A percentile compares a stretch with the other conserved stretches of the same genome.
These are phyloP conservation scores for Rugosomyces carneus DNA, from an alignment of 1,284 basidiomycete species.

Conservation along the genomic window DNA sequence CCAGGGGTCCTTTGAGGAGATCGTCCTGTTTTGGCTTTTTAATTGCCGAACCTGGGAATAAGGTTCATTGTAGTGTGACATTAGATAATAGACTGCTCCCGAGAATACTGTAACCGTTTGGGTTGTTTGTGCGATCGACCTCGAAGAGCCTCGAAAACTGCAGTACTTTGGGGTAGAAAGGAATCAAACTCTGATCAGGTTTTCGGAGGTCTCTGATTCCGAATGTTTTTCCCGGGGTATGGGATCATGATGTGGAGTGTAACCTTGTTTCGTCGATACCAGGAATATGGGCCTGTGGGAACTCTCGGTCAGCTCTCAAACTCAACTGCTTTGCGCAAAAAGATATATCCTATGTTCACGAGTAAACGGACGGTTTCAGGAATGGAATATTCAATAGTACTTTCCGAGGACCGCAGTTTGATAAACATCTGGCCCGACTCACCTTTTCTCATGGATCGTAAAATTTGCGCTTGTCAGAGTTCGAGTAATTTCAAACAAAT, in stretches of 20 bases:
- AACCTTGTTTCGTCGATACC: no score
- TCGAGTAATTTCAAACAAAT: no score
- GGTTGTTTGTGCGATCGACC: neutral
- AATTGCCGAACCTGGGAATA: neutral
- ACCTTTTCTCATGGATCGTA: no score
- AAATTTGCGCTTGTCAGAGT: neutral
- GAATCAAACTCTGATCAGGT: no score
- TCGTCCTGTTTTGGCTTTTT: no score
- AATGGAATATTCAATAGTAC: neutral
- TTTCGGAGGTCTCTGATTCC: neutral
- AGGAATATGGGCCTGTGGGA: neutral
- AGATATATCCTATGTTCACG: neutral
- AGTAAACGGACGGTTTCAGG: neutral
- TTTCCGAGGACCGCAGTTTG: neutral
- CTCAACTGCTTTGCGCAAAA: neutral
- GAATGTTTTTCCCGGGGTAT: no score
- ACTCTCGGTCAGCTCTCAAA: neutral
- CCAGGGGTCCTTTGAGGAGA: no score
- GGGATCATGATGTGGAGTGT: no score
- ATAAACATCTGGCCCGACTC: neutral
- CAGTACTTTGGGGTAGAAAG: neutral
- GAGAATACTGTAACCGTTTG: no score
- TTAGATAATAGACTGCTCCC: neutral
- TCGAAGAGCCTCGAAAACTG: neutral
- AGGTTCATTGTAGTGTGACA: neutral